phyloP scores from a whole-genome alignment of 139 green algal species.

The Volvox africanus region DNA sequence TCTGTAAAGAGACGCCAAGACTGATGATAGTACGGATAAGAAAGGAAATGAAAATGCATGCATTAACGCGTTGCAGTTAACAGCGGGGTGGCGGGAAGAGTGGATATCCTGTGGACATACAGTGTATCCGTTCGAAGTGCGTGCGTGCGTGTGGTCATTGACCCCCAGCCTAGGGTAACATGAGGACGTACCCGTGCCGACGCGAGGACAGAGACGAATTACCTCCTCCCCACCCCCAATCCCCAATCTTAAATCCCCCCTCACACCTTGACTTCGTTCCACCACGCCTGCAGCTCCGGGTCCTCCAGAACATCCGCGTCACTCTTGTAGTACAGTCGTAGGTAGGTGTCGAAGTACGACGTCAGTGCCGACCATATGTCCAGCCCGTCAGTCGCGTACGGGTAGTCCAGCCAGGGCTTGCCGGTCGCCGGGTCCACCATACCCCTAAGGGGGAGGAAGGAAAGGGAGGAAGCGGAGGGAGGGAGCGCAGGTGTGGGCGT shows the following conservation, averaged over 20 bases:
- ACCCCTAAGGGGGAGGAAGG: background rate
- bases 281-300: constrained; percentile 65
- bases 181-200: too few relatives aligned
- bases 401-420: constrained; percentile 60
- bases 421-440: constrained; percentile 27
- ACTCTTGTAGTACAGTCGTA: constrained; percentile 62
- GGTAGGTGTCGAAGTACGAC: constrained; percentile 51
- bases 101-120: too few relatives aligned
- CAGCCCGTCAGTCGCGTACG: constrained; percentile 59
- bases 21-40: background rate
- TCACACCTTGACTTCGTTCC: constrained; percentile 52
- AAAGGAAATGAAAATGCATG: background rate
- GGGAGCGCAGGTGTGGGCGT: too few relatives aligned
- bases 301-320: constrained; percentile 50
- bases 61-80: too few relatives aligned
- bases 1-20: background rate
- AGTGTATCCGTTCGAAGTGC: too few relatives aligned
- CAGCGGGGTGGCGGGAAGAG: too few relatives aligned
- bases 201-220: too few relatives aligned
- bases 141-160: too few relatives aligned
- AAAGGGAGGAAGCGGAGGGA: background rate
- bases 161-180: too few relatives aligned
- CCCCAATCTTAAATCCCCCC: too few relatives aligned
- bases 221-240: too few relatives aligned
- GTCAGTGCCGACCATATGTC: constrained; percentile 46